A percentile compares a stretch with the other conserved stretches of the same genome.
Conservation (phyloP, 352 stramenopile species). For the Globisporangium nodosum region DNA sequence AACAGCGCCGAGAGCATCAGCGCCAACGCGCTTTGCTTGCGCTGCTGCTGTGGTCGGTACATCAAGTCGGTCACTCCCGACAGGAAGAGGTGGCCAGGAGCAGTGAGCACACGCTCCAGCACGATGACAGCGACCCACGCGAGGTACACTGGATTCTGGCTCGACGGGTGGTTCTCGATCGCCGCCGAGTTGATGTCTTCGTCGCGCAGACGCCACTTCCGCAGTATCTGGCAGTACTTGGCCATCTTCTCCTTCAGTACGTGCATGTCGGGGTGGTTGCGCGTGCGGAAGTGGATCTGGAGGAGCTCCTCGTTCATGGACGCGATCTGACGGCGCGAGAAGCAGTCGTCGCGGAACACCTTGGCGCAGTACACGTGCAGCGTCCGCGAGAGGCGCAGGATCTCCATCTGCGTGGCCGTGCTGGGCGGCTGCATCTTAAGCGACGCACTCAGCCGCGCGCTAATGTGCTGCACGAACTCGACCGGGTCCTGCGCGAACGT, state of each 20-base stretch:
- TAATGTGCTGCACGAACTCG: conserved; percentile 63
- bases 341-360: conserved; percentile 60
- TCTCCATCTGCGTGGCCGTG: conserved; percentile 57
- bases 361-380: conserved; percentile 70
- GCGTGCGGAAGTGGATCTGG: conserved; percentile 72
- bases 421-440: conserved; percentile 54
- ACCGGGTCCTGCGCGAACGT: conserved; percentile 52
- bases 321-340: conserved; percentile 61
- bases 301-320: conserved; percentile 80
- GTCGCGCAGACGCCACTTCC: conserved; percentile 56
- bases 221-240: conserved; percentile 49
- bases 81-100: conserved; percentile 38
- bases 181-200: conserved; percentile 67
- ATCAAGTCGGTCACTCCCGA: conserved; percentile 48
- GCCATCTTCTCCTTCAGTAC: conserved; percentile 64
- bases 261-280: conserved; percentile 65
- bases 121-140: conserved; percentile 37
- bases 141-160: conserved; percentile 38
- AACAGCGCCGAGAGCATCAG: conserved; percentile 6
- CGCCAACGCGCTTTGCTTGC: conserved; percentile 18
- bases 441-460: conserved; percentile 39
- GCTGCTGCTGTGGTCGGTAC: conserved; percentile 30
- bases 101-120: conserved; percentile 30
- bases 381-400: conserved; percentile 56
- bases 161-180: conserved; percentile 24